A percentile compares a stretch with the other conserved stretches of the same genome.
Evolutionary conservation across 2,329 filamentous ascomycete species (phyloP).

Genomic region (Endothia cerciana): DNA sequence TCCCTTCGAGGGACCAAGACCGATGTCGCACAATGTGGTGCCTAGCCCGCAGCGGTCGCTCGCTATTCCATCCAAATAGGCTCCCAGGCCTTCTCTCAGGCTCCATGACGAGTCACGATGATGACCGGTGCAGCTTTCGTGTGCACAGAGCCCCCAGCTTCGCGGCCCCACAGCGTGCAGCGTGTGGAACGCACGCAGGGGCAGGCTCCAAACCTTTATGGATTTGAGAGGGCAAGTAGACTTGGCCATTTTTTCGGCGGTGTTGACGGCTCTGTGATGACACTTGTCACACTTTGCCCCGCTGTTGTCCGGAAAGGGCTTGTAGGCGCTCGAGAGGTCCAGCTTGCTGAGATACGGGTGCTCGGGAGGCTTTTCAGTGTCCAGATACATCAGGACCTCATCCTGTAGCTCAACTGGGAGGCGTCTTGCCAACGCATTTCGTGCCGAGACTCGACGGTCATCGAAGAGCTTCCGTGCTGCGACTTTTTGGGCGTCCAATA

Average conservation of each 20-base stretch:
- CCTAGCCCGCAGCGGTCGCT: too few species aligned
- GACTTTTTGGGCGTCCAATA: background rate
- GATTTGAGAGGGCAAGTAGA: constrained; percentile 15
- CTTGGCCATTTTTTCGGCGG: background rate
- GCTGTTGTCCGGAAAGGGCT: constrained; percentile 15
- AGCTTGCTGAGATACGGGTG: constrained; percentile 17
- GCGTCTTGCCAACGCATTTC: constrained; percentile 4
- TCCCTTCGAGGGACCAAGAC: background rate
- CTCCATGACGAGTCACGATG: background rate
- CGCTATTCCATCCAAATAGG: background rate
- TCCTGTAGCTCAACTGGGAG: constrained; percentile 21
- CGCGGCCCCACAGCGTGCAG: background rate
- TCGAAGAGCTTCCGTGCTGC: background rate
- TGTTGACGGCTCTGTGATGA: background rate
- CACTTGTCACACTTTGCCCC: background rate
- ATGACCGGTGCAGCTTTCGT: background rate
- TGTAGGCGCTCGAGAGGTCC: constrained; percentile 16
- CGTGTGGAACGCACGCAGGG: constrained; percentile 19
- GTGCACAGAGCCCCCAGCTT: background rate
- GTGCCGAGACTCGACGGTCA: constrained; percentile 8
- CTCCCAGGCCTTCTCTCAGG: background rate
- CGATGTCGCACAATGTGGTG: background rate
- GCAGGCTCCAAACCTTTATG: constrained; percentile 16
- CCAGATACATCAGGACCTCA: constrained; percentile 10
- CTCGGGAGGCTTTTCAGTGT: background rate